Conservation (phyloP, 1,284 basidiomycete species). For the Tylopilus sp. region DNA sequence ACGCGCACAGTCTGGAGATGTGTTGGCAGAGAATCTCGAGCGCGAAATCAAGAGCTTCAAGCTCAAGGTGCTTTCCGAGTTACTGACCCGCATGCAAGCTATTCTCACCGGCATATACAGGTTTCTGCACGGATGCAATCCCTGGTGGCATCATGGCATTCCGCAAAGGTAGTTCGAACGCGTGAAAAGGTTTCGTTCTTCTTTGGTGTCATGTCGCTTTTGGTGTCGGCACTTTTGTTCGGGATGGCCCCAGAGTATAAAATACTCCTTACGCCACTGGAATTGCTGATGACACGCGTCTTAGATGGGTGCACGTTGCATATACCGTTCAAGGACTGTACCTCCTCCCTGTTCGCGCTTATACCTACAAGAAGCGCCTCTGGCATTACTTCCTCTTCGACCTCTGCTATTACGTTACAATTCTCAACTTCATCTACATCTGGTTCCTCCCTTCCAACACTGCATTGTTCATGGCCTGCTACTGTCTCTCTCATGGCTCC, state of each 20-base stretch:
- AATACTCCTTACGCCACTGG: neutral
- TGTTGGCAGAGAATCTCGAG: slow-evolving; percentile 73
- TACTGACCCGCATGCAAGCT: neutral
- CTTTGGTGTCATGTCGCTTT: slow-evolving; percentile 84
- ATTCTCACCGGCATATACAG: slow-evolving; percentile 36
- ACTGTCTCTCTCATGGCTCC: slow-evolving; percentile 83
- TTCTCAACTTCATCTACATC: slow-evolving; percentile 85
- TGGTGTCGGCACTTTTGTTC: slow-evolving; percentile 79
- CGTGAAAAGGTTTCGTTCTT: slow-evolving; percentile 90
- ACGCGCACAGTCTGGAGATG: slow-evolving; percentile 62
- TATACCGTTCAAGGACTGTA: slow-evolving; percentile 75
- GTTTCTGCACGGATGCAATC: slow-evolving; percentile 72
- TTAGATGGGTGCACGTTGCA: slow-evolving; percentile 71
- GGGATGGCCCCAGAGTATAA: slow-evolving; percentile 74
- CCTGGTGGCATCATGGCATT: slow-evolving; percentile 78
- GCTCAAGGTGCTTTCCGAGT: slow-evolving; percentile 42
- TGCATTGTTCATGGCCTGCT: slow-evolving; percentile 79
- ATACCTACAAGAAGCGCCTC: slow-evolving; percentile 80
- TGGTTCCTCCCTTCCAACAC: slow-evolving; percentile 78
- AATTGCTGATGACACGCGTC: slow-evolving; percentile 10
- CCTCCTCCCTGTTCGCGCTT: slow-evolving; percentile 78
- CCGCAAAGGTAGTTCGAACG: slow-evolving; percentile 88
- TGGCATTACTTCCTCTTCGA: slow-evolving; percentile 97
- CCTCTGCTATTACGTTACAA: slow-evolving; percentile 85
- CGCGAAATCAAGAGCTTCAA: slow-evolving; percentile 80